These are phyloP conservation scores for Monosporozyma unispora DNA, from an alignment of 805 yeast species.

Conservation along the genomic window DNA sequence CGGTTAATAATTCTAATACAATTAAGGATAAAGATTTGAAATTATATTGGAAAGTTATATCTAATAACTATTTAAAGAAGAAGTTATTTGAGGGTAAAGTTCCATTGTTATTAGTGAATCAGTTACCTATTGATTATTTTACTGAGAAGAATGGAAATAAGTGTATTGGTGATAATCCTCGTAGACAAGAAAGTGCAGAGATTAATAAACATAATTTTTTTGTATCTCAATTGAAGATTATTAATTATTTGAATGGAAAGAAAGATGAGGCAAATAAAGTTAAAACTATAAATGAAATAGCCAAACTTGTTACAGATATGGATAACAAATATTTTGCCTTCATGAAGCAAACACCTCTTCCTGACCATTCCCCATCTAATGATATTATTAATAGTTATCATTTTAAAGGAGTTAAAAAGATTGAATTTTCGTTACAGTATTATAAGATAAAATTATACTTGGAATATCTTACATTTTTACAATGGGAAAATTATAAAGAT, in stretches of 20 bases:
- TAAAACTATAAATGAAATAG: slow-evolving; percentile 1
- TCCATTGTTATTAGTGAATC: slow-evolving; percentile 10
- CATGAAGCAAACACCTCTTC: not conserved
- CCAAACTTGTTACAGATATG: not conserved
- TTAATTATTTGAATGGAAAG: slow-evolving; percentile 10
- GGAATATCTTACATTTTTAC: slow-evolving; percentile 15
- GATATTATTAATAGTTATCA: not conserved
- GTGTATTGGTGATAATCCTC: slow-evolving; percentile 14
- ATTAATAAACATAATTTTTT: not conserved
- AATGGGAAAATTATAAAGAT: slow-evolving; percentile 14
- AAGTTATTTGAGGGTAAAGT: slow-evolving; percentile 18
- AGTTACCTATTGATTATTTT: slow-evolving; percentile 9
- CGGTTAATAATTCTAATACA: slow-evolving; percentile 8
- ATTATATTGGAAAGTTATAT: slow-evolving; percentile 18
- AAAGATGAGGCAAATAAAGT: slow-evolving; percentile 5
- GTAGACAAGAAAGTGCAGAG: slow-evolving; percentile 13
- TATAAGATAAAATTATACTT: slow-evolving; percentile 16
- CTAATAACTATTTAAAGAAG: slow-evolving; percentile 18
- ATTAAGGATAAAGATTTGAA: slow-evolving; percentile 7
- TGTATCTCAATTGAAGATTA: slow-evolving; percentile 4
- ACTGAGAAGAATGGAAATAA: slow-evolving; percentile 13
- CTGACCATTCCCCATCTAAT: not conserved
- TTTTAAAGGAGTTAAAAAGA: not conserved
- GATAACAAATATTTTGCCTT: not conserved
- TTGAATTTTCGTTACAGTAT: slow-evolving; percentile 12